Base-by-base conservation (phyloP, 2,329 filamentous ascomycete species). In the Blastomyces silverae region DNA sequence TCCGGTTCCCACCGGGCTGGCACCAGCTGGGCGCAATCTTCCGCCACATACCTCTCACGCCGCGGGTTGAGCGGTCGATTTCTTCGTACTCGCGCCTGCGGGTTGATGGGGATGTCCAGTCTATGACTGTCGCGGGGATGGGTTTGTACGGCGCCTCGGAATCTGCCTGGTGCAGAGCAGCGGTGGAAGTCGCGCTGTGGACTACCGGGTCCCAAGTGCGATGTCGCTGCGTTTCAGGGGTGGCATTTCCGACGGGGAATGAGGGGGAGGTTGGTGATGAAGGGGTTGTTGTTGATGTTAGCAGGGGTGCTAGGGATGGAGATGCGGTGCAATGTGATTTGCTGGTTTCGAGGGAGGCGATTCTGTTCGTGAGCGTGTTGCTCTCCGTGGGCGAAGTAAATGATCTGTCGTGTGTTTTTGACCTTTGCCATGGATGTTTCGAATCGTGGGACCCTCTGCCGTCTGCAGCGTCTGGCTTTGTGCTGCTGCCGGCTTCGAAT, bases 201-300 rank as follows among this genome's bases (percentile, higher is more conserved):
- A 37, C 42, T 10, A 64, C 50, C 52, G 65, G 55, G 55, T 53
- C 62, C 64, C 65, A 64, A 11, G 55, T 28, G 17, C 20, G 42
- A 57, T 52, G 60, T 17, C 57, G 37, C 28, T 58, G 34, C 11
- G 58, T 44, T 20, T 59, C 50, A 42, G 64, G 63, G 13, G 55
- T 57, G n/a, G 53, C n/a, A 10, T 65, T 44, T 34, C 60, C 62
- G 22, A 53, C 63, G 25, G 17, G 28, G 25, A n/a, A 28, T 8
- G 64, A 46, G 3, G 66, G 66, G 15, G 66, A 63, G 44, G 50
- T 55, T 1, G 93, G 93, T 75, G 94, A 97, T 77, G 94, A 97
- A 77, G 83, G 93, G 70, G 93, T 97, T 76, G 93, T 97, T 76
- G 97, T 97, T 76, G 97, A 96, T 78, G 92, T 92, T 62, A 90